Conservation (phyloP, 2,329 filamentous ascomycete genomes). For the Colletotrichum sp. region DNA sequence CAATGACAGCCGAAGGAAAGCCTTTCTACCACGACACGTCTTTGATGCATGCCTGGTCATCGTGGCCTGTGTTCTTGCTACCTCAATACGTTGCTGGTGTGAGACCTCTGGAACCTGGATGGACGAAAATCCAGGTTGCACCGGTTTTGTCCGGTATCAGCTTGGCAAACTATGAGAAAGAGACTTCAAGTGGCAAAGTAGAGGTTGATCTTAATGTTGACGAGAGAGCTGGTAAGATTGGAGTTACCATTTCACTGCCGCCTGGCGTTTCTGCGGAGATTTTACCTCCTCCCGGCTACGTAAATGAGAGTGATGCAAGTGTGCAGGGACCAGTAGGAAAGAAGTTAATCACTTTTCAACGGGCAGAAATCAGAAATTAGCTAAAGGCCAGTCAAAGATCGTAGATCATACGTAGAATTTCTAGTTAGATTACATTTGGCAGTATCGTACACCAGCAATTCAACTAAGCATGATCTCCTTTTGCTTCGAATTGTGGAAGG, state of each 20-base stretch:
- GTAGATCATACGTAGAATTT: background rate
- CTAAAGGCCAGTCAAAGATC: background rate
- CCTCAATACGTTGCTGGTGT: conserved; percentile 7
- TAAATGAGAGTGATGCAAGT: background rate
- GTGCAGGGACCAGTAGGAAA: background rate
- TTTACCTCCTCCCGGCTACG: background rate
- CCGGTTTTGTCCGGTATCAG: background rate
- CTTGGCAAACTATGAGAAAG: background rate
- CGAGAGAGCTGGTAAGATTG: background rate
- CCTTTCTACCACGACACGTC: conserved; percentile 6
- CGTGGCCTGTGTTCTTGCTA: conserved; percentile 11
- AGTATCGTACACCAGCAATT: background rate
- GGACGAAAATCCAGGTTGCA: background rate
- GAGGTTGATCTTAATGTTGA: background rate
- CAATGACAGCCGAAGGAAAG: background rate
- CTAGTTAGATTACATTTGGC: background rate
- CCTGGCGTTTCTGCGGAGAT: background rate
- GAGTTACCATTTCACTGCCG: background rate
- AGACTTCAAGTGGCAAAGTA: background rate
- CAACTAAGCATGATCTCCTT: conserved; percentile 29
- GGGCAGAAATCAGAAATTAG: background rate
- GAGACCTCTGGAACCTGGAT: background rate
- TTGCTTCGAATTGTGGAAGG: conserved; percentile 28
- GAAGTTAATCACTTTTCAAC: background rate
- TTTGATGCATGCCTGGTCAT: conserved; percentile 12